phyloP scores from a whole-genome alignment of 371 early-diverging fungal genomes.

The Quaeritorhiza haematococci region DNA sequence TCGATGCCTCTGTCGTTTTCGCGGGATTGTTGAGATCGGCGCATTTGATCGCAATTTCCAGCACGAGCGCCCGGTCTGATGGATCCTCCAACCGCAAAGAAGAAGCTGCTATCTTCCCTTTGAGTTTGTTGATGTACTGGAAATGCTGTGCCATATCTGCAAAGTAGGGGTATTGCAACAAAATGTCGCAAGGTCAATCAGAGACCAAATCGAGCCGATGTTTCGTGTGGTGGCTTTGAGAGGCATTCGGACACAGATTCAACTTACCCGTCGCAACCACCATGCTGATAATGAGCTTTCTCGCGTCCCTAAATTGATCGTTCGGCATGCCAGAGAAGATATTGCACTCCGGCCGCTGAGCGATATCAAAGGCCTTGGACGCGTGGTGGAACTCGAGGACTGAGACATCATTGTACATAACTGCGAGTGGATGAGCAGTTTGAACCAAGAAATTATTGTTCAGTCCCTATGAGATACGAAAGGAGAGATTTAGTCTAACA shows the following conservation, averaged over 20 bases:
- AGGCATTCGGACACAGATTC: too few species aligned
- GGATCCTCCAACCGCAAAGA: slow-evolving; percentile 36
- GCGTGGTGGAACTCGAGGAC: slow-evolving; percentile 52
- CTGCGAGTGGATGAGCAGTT: slow-evolving; percentile 39
- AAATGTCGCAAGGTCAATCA: too few species aligned
- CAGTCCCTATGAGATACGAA: slow-evolving; percentile 23
- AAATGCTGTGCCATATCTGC: slow-evolving; percentile 52
- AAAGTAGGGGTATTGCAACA: not conserved
- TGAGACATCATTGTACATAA: slow-evolving; percentile 48
- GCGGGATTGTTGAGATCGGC: slow-evolving; percentile 53
- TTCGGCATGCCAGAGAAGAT: slow-evolving; percentile 31
- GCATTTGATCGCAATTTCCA: slow-evolving; percentile 52
- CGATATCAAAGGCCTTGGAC: slow-evolving; percentile 42
- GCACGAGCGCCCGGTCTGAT: slow-evolving; percentile 36
- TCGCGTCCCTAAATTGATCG: slow-evolving; percentile 33
- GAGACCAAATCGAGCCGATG: too few species aligned
- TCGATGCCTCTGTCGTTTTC: slow-evolving; percentile 36
- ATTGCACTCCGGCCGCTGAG: slow-evolving; percentile 28
- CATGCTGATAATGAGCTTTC: slow-evolving; percentile 44
- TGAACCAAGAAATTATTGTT: slow-evolving; percentile 49
- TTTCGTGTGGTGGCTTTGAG: too few species aligned
- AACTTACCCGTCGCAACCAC: slow-evolving; percentile 45
- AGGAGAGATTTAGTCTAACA: not conserved
- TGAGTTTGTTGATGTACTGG: slow-evolving; percentile 45
- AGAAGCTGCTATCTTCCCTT: slow-evolving; percentile 36